Base-by-base conservation (phyloP, 2,329 filamentous ascomycete genomes). In the Fusarium paranaense region DNA sequence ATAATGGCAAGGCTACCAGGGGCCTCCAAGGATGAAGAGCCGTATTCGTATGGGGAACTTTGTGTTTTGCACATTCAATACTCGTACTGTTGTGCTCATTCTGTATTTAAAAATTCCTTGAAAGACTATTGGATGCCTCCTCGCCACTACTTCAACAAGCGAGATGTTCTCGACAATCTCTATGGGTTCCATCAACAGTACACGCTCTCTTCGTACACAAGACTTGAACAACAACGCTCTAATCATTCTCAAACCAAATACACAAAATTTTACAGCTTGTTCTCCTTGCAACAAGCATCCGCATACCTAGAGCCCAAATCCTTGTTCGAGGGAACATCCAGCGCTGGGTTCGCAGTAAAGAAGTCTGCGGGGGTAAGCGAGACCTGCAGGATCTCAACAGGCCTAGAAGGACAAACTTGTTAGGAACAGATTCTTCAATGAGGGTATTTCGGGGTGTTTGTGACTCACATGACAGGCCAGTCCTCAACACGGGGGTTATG, bases 401-500 rank as follows among this genome's bases (percentile, higher is more conserved):
- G 71, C 70, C 70, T 72, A 27, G 18, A 8, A 13, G 13, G 18
- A 3, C 32, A 18, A 22, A 14, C 11, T 35, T 27, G 61, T 72
- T 35, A 70, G 70, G 42, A 6, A 38, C 14, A 11, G 2, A 8
- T 59, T 50, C 22, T 20, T 32, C 9, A 27, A 22, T 33, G 14
- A 8, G 9, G 18, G 25, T n/a, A 30, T 1, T 33, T 13, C 40
- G 20, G 18, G 16, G 47, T 1, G 9, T 52, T 33, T 5, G 6
- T 22, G 18, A 42, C 85, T 83, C 69, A 86, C 91, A 93, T 93
- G 30, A 93, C 89, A 0, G 91, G 91, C 83, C 91, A 93, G 77
- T 93, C 91, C 76, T 93, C 91, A 11, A 89, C 86, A 2, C 91
- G 84, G 0, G 91, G 90, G 38, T 92, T 89, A 73, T 93, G 91